Evolutionary conservation across 2,329 filamentous ascomycete genomes (phyloP).

Genomic region (Dactylellina parvicollis): DNA sequence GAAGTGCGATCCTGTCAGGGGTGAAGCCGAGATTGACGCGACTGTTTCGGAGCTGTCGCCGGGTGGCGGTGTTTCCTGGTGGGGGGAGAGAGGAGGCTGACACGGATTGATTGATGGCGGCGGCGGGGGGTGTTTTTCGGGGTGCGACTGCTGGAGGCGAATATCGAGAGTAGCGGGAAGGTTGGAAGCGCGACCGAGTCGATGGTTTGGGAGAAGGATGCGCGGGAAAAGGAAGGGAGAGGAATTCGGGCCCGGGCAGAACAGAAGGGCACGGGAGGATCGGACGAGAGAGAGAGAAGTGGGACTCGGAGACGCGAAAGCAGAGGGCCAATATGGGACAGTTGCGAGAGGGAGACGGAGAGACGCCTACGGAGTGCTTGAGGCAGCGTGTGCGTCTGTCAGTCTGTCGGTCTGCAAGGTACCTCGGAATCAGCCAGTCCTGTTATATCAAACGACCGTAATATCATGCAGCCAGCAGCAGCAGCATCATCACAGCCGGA

Average conservation of each 20-base stretch:
- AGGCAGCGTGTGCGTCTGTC: neutral
- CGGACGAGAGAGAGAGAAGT: neutral
- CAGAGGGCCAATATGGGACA: neutral
- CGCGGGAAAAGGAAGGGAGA: neutral
- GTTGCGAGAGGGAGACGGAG: neutral
- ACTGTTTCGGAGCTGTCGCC: slow-evolving; percentile 9
- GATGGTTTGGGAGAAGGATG: neutral
- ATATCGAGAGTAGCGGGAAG: neutral
- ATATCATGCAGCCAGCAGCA: too few species aligned
- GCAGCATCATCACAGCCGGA: too few species aligned
- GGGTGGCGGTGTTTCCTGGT: neutral
- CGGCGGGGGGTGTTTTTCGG: neutral
- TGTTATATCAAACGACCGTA: too few species aligned
- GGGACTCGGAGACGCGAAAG: neutral
- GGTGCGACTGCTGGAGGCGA: neutral
- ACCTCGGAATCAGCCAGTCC: neutral
- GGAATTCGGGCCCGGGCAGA: too few species aligned
- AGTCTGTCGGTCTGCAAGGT: neutral
- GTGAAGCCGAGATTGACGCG: slow-evolving; percentile 25
- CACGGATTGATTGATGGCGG: neutral
- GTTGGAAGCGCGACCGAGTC: slow-evolving; percentile 14
- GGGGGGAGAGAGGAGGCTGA: neutral
- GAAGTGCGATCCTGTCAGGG: slow-evolving; percentile 49
- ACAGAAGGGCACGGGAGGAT: neutral
- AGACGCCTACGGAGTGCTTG: neutral